Percentiles rank a stretch among this genome's conserved stretches.
These are phyloP conservation scores for Microbotryomycetes sp. DNA, from an alignment of 1,284 basidiomycete species.

Conservation along the genomic window DNA sequence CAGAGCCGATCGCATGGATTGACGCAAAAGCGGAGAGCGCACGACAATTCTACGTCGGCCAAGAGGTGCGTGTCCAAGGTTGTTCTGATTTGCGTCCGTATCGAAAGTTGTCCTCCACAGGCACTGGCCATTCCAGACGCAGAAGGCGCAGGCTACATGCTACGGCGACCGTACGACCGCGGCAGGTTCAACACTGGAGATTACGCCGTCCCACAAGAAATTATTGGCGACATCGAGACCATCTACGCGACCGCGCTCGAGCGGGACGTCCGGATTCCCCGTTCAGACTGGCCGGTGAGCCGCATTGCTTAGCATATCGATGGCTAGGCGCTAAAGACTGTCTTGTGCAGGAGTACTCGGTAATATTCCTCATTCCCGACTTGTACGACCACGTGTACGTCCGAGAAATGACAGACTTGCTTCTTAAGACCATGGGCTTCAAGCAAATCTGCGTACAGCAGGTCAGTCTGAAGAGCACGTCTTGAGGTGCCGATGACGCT, in stretches of 20 bases:
- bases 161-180: constrained; percentile 70
- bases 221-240: constrained; percentile 68
- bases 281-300: constrained; percentile 39
- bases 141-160: constrained; percentile 54
- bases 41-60: constrained; percentile 53
- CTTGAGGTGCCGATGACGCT: background rate
- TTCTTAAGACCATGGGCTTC: constrained; percentile 79
- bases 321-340: too few species aligned
- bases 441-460: constrained; percentile 84
- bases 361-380: constrained; percentile 87
- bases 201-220: constrained; percentile 59
- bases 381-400: constrained; percentile 80
- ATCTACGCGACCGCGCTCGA: constrained; percentile 58
- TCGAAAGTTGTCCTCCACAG: constrained; percentile 42
- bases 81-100: background rate
- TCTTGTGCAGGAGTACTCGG: constrained; percentile 74
- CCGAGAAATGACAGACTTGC: constrained; percentile 64
- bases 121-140: constrained; percentile 67
- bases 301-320: background rate
- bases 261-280: constrained; percentile 56
- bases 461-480: constrained; percentile 44
- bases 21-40: constrained; percentile 47
- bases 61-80: constrained; percentile 50
- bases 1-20: constrained; percentile 74
- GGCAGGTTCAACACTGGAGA: constrained; percentile 70